A percentile compares a stretch with the other conserved stretches of the same genome.
Conservation (phyloP, 2,329 filamentous ascomycete genomes). For the Neurospora sp. region DNA sequence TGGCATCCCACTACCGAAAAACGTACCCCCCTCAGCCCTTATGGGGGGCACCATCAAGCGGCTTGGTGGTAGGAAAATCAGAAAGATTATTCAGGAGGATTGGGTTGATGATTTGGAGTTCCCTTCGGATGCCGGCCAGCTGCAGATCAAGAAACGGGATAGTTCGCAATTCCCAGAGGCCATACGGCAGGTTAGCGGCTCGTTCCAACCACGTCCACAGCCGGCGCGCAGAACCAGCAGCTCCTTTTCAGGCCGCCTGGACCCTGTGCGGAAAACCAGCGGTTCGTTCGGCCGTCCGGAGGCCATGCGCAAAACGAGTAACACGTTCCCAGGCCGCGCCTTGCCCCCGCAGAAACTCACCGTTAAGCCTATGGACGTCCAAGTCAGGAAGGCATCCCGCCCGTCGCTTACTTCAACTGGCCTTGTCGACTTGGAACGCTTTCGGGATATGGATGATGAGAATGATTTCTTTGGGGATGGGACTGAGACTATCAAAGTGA, state of each 20-base stretch:
- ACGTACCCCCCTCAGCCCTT: slow-evolving; percentile 79
- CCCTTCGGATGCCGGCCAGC: slow-evolving; percentile 42
- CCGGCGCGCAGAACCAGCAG: slow-evolving; percentile 22
- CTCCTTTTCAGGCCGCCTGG: neutral
- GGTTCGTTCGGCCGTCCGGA: neutral
- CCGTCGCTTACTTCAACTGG: slow-evolving; percentile 24
- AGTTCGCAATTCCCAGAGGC: slow-evolving; percentile 55
- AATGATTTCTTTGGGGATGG: slow-evolving; percentile 56
- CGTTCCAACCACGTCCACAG: slow-evolving; percentile 35
- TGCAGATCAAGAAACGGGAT: slow-evolving; percentile 57
- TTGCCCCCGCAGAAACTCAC: neutral
- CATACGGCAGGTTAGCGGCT: slow-evolving; percentile 55
- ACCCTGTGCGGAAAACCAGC: neutral
- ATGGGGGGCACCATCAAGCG: slow-evolving; percentile 90
- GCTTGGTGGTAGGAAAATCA: slow-evolving; percentile 64
- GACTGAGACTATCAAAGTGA: slow-evolving; percentile 56
- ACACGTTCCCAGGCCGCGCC: neutral
- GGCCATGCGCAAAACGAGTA: neutral
- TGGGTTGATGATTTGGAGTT: slow-evolving; percentile 73
- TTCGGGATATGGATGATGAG: slow-evolving; percentile 51
- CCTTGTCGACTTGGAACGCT: slow-evolving; percentile 51
- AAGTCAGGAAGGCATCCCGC: slow-evolving; percentile 21
- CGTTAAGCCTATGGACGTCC: neutral
- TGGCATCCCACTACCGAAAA: slow-evolving; percentile 81
- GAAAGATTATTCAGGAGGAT: slow-evolving; percentile 65